phyloP scores from a whole-genome alignment of 78 protist genomes.

The Planoprotostelium fungivorum region DNA sequence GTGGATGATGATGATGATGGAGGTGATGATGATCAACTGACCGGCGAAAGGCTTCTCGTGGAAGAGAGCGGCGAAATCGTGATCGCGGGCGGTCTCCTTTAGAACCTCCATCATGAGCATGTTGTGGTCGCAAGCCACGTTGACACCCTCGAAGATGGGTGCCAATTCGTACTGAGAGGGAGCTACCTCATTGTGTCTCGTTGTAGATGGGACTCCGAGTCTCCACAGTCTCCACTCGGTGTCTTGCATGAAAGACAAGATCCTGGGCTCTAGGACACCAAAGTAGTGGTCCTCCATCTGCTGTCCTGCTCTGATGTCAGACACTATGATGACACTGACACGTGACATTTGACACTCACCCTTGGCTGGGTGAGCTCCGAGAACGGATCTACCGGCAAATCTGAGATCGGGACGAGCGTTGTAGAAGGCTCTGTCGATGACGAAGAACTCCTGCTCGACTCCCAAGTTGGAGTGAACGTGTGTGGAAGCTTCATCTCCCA shows the following conservation, averaged over 20 bases:
- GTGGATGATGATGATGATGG: no score
- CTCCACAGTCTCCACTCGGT: constrained; percentile 71
- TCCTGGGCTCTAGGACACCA: constrained; percentile 69
- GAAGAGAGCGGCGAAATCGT: constrained; percentile 69
- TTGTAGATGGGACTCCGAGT: constrained; percentile 82
- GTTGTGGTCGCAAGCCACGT: constrained; percentile 84
- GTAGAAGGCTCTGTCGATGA: constrained; percentile 74
- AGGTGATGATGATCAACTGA: no score
- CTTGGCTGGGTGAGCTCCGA: constrained; percentile 74
- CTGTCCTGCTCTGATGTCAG: constrained; percentile 63
- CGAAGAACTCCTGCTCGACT: constrained; percentile 89
- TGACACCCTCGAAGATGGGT: constrained; percentile 75
- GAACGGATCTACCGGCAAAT: constrained; percentile 69
- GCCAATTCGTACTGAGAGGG: constrained; percentile 93
- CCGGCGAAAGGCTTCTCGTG: constrained; percentile 93
- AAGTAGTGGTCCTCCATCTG: constrained; percentile 89
- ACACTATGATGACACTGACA: not conserved
- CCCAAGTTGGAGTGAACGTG: constrained; percentile 55
- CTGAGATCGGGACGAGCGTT: constrained; percentile 79
- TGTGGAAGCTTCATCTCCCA: constrained; percentile 37
- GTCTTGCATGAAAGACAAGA: constrained; percentile 63
- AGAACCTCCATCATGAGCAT: constrained; percentile 80
- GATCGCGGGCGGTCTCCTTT: constrained; percentile 37
- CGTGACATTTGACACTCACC: not conserved
- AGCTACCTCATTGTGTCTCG: constrained; percentile 92